Evolutionary conservation across 495 filamentous ascomycete genomes (phyloP), one percentile per base, ranked within the genome.

Genomic region (Thozetella sp.): DNA sequence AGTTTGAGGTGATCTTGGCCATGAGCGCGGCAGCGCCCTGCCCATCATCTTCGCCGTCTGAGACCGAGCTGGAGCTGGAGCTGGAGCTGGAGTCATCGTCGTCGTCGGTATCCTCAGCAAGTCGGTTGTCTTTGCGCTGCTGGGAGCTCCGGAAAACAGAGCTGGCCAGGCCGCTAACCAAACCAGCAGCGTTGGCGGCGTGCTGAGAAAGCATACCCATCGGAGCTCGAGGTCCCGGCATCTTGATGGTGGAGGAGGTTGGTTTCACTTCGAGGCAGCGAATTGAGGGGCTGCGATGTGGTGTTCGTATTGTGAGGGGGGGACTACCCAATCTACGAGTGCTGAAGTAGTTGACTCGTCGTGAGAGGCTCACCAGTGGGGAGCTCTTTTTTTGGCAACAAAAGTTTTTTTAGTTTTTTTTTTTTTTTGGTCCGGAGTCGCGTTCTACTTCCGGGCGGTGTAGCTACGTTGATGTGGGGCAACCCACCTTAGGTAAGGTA

Each of bases 171-270:
- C 46, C 56, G 56, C 64, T 64, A 34, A 58, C 63, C 20, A 75
- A 63, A 51, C 48, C 64, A 2, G 71, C 68, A 12, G 63, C 65
- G 1, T 58, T 64, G 17, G 62, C 54, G 23, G 64, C 63, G 55
- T 76, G 73, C 54, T 71, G 67, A 4, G 55, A 58, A 12, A 72
- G 62, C 23, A 66, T 69, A 53, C 67, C 67, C 56, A 72, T 54
- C 62, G 64, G 70, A 54, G 68, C 68, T 54, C 62, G 65, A 25
- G 72, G 70, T 60, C 68, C 68, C 51, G 70, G 64, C 73, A 76
- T 76, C 17, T 58, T 54, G 56, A 40, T 11, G 37, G 6, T 23
- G 53, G n/a, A 55, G 53, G 26, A 37, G 25, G 0, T 53, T 4
- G 2, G 53, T 57, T 23, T 59, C 55, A 27, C 25, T 59, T 17